Percentiles rank a stretch among this genome's conserved stretches.
Evolutionary conservation across 371 early-diverging fungal species (phyloP).

Genomic region (Caulochytrium protostelioides): DNA sequence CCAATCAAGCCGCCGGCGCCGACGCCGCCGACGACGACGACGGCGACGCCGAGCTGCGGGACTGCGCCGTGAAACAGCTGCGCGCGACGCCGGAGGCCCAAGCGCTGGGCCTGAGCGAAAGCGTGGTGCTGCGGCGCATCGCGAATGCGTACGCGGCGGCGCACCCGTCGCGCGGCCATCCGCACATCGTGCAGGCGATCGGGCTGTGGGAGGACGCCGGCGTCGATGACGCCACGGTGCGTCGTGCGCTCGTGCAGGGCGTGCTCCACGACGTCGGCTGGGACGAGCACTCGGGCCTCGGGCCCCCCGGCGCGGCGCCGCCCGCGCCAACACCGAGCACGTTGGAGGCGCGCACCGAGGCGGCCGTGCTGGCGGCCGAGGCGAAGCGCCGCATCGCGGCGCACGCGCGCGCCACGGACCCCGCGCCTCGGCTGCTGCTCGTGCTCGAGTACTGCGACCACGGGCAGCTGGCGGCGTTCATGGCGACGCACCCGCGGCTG

Average conservation of each 20-base stretch:
- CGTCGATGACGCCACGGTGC: no score
- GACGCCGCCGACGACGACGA: neutral
- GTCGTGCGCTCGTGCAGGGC: no score
- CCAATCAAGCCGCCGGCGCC: no score
- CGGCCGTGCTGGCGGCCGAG: neutral
- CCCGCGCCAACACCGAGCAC: conserved; percentile 7
- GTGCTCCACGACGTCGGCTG: no score
- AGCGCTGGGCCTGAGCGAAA: conserved; percentile 20
- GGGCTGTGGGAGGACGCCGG: conserved; percentile 14
- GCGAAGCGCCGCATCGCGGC: neutral
- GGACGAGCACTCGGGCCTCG: no score
- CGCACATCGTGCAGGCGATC: conserved; percentile 16
- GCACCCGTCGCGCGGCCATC: conserved; percentile 7
- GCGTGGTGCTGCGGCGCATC: conserved; percentile 14
- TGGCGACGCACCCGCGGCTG: conserved; percentile 17
- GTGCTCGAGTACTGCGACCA: conserved; percentile 38
- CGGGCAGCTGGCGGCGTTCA: conserved; percentile 45
- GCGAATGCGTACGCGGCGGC: no score
- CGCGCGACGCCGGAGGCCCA: conserved; percentile 21
- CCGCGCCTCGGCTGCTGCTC: conserved; percentile 22
- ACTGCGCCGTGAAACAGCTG: conserved; percentile 36
- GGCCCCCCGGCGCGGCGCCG: no score
- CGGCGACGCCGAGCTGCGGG: neutral
- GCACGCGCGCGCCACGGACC: neutral
- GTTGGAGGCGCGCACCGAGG: conserved; percentile 4